Conservation (phyloP, 75 land plant genomes). For the Cryptomeria japonica region DNA sequence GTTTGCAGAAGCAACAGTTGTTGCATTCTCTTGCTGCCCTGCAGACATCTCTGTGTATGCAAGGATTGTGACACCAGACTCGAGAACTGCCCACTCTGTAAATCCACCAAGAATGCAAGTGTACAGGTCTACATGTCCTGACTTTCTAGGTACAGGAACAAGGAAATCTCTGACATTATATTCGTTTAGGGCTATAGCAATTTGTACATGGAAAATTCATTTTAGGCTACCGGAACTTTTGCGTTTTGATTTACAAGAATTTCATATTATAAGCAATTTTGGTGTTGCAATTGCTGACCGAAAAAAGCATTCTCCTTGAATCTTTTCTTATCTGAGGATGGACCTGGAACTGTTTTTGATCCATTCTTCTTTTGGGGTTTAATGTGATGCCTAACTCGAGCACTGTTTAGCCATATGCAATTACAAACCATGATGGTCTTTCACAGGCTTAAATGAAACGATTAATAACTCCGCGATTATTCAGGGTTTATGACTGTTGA, state of each 20-base stretch:
- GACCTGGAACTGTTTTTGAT: too few species aligned
- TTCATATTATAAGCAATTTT: background rate
- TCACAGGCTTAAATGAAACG: too few species aligned
- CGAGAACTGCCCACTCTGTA: conserved; percentile 53
- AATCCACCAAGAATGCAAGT: conserved; percentile 39
- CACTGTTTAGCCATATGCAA: too few species aligned
- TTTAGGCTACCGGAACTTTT: background rate
- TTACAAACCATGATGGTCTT: too few species aligned
- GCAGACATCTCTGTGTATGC: conserved; percentile 74
- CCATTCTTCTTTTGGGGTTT: too few species aligned
- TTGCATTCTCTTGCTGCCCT: conserved; percentile 55
- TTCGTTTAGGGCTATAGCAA: conserved; percentile 1
- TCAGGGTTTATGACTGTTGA: too few species aligned
- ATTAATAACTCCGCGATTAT: too few species aligned
- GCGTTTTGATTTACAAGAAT: background rate
- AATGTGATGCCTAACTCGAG: too few species aligned
- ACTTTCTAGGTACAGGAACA: background rate
- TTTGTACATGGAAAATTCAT: conserved; percentile 1
- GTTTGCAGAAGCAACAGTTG: conserved; percentile 29
- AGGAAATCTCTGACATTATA: background rate
- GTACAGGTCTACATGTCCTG: conserved; percentile 46
- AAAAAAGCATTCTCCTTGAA: background rate
- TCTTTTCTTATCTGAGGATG: background rate
- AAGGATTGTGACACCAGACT: conserved; percentile 41
- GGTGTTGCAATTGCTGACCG: background rate